These are phyloP conservation scores for Atkinsonella texensis DNA, from an alignment of 2,329 filamentous ascomycete genomes.

Conservation along the genomic window DNA sequence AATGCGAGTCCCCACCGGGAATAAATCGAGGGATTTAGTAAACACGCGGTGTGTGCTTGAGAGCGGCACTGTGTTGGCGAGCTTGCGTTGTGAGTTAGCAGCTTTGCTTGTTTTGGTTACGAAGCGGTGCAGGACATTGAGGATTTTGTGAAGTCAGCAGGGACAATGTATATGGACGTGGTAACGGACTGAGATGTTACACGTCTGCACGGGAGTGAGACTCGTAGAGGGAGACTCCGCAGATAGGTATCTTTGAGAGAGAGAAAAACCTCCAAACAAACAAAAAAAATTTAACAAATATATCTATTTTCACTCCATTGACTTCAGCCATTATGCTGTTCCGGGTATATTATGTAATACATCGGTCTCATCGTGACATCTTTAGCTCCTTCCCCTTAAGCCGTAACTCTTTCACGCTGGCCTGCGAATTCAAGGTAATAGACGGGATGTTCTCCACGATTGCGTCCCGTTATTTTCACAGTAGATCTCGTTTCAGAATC, in stretches of 20 bases:
- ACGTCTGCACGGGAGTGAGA: background rate
- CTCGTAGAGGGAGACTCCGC: background rate
- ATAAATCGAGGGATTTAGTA: background rate
- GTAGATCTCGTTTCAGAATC: too few relatives aligned
- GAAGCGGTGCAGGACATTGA: background rate
- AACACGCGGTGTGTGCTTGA: background rate
- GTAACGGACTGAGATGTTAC: background rate
- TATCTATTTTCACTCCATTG: background rate
- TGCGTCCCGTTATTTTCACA: too few relatives aligned
- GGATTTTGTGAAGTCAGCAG: background rate
- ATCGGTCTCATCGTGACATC: background rate
- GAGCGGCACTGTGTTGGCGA: background rate
- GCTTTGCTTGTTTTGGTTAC: background rate
- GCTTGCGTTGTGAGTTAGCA: background rate
- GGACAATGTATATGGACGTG: background rate
- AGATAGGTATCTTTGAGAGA: background rate
- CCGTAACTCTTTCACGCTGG: background rate
- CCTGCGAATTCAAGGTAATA: background rate
- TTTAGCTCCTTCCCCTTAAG: background rate
- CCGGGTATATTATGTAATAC: background rate
- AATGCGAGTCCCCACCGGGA: too few relatives aligned
- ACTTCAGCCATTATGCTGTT: background rate
- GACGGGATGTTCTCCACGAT: too few relatives aligned
- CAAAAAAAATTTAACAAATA: background rate
- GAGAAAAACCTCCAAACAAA: background rate